Percentiles rank a stretch among this genome's conserved stretches.
Evolutionary conservation across 106 monocot genomes (phyloP).

Genomic region (Amphibolis antarctica): DNA sequence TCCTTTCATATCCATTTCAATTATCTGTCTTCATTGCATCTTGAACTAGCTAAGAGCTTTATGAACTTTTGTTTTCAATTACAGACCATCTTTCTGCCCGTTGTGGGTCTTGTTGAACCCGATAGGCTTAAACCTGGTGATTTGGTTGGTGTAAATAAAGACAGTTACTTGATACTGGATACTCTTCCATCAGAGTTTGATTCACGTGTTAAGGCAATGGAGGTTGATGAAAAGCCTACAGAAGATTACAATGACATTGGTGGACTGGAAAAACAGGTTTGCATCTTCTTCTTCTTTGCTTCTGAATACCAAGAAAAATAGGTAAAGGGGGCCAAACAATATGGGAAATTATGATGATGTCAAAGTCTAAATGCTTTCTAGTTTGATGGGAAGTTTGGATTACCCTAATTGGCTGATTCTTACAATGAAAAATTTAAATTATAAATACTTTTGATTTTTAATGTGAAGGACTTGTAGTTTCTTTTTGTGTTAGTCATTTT

Average conservation of each 20-base stretch:
- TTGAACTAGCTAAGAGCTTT: background rate
- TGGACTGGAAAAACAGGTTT: constrained; percentile 93
- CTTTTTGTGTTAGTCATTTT: no score
- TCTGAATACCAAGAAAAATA: no score
- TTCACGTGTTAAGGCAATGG: constrained; percentile 91
- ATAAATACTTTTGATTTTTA: no score
- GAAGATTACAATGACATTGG: constrained; percentile 97
- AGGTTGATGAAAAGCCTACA: constrained; percentile 94
- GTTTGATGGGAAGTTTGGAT: no score
- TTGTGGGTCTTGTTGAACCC: constrained; percentile 90
- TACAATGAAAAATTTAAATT: no score
- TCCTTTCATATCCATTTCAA: no score
- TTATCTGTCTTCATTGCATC: no score
- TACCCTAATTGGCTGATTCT: no score
- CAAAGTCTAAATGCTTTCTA: no score
- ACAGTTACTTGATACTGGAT: constrained; percentile 86
- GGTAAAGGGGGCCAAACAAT: no score
- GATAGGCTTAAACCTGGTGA: constrained; percentile 89
- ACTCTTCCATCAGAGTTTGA: constrained; percentile 97
- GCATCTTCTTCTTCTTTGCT: background rate
- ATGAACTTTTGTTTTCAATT: background rate
- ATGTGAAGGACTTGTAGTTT: no score
- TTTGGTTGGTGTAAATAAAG: constrained; percentile 89
- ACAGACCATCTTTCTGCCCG: constrained; percentile 91
- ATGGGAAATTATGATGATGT: no score